A percentile compares a stretch with the other conserved stretches of the same genome.
Evolutionary conservation across 163 green algal species (phyloP).

Genomic region (Scenedesmus sp.): DNA sequence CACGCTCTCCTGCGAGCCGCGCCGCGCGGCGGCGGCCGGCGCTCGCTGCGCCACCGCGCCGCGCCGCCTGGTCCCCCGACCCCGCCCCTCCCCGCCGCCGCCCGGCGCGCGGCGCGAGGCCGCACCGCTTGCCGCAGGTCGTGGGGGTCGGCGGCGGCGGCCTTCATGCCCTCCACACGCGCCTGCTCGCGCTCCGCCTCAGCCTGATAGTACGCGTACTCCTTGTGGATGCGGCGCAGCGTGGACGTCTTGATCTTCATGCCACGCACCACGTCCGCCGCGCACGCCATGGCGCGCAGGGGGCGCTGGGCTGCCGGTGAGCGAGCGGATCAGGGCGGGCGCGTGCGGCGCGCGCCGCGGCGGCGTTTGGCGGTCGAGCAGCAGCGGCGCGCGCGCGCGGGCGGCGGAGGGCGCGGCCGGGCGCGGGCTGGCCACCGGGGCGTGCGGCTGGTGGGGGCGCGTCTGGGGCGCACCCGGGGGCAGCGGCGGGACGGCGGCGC

Average conservation of each 20-base stretch:
- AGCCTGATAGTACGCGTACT: constrained; percentile 86
- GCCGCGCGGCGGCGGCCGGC: neutral
- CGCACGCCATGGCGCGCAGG: constrained; percentile 38
- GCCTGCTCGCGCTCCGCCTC: constrained; percentile 77
- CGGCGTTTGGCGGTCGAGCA: neutral
- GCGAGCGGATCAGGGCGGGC: no score
- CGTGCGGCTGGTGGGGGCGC: no score
- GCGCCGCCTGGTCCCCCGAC: no score
- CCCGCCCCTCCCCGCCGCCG: neutral
- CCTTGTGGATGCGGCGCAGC: constrained; percentile 85
- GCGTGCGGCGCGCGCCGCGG: no score
- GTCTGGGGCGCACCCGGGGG: no score
- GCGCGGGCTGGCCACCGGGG: no score
- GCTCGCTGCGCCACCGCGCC: no score
- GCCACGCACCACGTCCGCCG: constrained; percentile 57
- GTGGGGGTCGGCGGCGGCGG: constrained; percentile 68
- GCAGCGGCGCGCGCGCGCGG: no score
- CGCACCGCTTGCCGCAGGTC: constrained; percentile 91
- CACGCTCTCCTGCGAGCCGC: constrained; percentile 82
- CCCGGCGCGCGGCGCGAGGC: no score
- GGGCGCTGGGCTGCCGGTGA: neutral
- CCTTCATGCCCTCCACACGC: constrained; percentile 79
- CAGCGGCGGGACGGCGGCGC: no score
- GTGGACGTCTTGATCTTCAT: constrained; percentile 87
- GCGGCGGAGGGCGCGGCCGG: no score